These are phyloP conservation scores for Chamaecyparis obtusa DNA, from an alignment of 75 land plant genomes.

Conservation along the genomic window DNA sequence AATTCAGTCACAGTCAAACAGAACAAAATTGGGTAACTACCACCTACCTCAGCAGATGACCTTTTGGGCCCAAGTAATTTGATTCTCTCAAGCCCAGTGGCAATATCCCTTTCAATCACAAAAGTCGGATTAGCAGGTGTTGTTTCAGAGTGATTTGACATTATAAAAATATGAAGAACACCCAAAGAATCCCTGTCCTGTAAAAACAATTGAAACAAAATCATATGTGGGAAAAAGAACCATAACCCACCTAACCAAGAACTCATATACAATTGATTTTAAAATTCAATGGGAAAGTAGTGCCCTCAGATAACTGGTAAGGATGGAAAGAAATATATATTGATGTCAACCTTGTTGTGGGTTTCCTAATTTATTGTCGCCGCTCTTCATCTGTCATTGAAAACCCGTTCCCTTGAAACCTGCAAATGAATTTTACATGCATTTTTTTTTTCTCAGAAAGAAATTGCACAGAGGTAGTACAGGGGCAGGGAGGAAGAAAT, in stretches of 20 bases:
- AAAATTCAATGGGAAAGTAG: too few relatives aligned
- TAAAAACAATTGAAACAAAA: background rate
- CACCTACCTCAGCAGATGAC: conserved; percentile 62
- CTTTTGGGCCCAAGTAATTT: conserved; percentile 65
- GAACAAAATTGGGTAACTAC: background rate
- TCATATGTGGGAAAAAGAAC: background rate
- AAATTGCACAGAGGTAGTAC: too few relatives aligned
- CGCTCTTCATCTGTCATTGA: too few relatives aligned
- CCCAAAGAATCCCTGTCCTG: background rate
- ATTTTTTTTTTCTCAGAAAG: too few relatives aligned
- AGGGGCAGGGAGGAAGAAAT: too few relatives aligned
- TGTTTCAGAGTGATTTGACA: background rate
- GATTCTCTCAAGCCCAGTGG: conserved; percentile 74
- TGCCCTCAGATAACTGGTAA: too few relatives aligned
- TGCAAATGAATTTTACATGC: too few relatives aligned
- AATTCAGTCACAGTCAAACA: background rate
- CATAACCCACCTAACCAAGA: background rate
- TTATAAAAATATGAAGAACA: background rate
- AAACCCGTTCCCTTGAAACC: too few relatives aligned
- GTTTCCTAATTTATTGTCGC: too few relatives aligned
- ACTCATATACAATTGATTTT: background rate
- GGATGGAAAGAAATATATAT: too few relatives aligned
- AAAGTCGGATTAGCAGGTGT: background rate
- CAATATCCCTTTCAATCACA: conserved; percentile 13
- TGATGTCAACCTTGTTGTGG: too few relatives aligned